Percentiles rank a stretch among this genome's conserved stretches.
Evolutionary conservation across 306 rosid species (phyloP).

Genomic region (Castanea sativa): DNA sequence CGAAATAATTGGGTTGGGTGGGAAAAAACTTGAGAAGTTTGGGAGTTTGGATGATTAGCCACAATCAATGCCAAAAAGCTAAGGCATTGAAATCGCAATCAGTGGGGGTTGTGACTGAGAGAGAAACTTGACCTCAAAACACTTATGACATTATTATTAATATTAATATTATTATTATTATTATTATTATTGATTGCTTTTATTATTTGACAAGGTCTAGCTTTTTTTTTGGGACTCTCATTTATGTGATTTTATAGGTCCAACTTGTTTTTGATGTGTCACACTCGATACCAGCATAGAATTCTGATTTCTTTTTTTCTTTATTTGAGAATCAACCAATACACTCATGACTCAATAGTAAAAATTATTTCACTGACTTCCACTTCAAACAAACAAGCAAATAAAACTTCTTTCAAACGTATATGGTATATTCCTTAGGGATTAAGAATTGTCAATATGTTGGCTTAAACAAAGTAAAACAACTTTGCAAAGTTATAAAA

Average conservation of each 20-base stretch:
- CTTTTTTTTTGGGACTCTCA: neutral
- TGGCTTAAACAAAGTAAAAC: too few species aligned
- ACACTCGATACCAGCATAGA: neutral
- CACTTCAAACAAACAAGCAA: too few species aligned
- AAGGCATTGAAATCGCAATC: conserved; percentile 35
- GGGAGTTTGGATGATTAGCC: conserved; percentile 8
- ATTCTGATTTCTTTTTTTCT: too few species aligned
- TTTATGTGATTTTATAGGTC: neutral
- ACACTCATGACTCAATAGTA: too few species aligned
- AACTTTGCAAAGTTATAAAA: too few species aligned
- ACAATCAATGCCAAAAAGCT: conserved; percentile 38
- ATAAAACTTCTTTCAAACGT: too few species aligned
- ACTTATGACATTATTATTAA: conserved; percentile 2
- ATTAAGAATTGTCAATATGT: too few species aligned
- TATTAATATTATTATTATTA: neutral
- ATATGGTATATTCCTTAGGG: too few species aligned
- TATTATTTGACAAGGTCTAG: neutral
- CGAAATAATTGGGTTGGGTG: neutral
- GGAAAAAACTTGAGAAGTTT: neutral
- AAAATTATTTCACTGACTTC: too few species aligned
- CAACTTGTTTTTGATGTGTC: conserved; percentile 1
- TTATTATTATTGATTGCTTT: neutral
- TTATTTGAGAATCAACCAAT: too few species aligned
- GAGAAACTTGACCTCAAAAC: conserved; percentile 20
- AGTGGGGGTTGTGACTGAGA: conserved; percentile 27